Evolutionary conservation across 352 stramenopile species (phyloP).

Genomic region (Aphanomyces invadans): DNA sequence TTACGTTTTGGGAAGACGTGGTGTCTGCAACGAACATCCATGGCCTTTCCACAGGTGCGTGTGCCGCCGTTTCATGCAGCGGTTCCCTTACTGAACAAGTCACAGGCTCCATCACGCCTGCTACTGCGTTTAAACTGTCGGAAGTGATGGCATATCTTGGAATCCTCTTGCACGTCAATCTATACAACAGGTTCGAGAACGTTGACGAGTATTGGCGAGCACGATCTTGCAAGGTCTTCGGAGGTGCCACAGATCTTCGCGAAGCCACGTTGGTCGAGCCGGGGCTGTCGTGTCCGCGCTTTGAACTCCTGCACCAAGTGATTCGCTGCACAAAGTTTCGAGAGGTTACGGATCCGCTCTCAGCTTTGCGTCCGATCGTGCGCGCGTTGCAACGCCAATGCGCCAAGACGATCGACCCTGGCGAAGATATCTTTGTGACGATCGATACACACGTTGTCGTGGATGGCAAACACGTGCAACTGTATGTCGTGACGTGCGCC

Average conservation of each 20-base stretch:
- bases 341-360: not conserved
- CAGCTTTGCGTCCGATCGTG: not conserved
- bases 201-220: not conserved
- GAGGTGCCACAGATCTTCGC: no score
- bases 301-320: not conserved
- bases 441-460: not conserved
- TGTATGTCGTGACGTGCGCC: not conserved
- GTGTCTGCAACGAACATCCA: not conserved
- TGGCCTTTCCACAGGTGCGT: not conserved
- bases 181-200: not conserved
- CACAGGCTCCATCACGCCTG: not conserved
- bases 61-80: not conserved
- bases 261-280: not conserved
- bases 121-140: not conserved
- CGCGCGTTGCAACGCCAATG: not conserved
- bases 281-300: not conserved
- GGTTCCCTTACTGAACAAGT: no score
- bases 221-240: no score
- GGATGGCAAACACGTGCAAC: not conserved
- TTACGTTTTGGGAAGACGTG: not conserved
- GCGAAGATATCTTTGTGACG: conserved; percentile 2
- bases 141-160: not conserved
- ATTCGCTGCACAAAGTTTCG: conserved; percentile 6
- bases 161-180: not conserved
- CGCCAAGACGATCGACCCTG: not conserved